phyloP scores from a whole-genome alignment of 306 rosid genomes.

The Sphenostylis stenocarpa region DNA sequence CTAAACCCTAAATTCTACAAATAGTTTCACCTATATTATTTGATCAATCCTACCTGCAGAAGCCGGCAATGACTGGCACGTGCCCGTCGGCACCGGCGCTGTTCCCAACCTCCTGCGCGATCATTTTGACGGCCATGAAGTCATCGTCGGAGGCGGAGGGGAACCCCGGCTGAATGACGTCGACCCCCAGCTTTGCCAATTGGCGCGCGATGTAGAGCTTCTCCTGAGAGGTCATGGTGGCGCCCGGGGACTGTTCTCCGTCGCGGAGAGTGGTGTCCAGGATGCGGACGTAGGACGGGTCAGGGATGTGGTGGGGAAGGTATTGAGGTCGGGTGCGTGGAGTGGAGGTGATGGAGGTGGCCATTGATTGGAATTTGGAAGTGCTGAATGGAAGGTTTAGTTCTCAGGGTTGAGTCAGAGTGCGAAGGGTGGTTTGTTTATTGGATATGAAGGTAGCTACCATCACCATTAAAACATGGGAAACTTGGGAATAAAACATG shows the following conservation, averaged over 20 bases:
- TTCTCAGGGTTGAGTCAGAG: neutral
- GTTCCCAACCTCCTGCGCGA: conserved; percentile 74
- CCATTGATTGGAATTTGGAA: neutral
- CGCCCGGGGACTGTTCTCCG: conserved; percentile 95
- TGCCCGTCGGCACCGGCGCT: conserved; percentile 49
- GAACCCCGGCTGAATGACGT: conserved; percentile 88
- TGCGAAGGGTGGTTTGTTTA: neutral
- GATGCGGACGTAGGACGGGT: conserved; percentile 69
- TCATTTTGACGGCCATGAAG: conserved; percentile 66
- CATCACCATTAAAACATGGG: too few relatives aligned
- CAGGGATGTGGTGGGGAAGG: conserved; percentile 67
- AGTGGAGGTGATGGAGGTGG: neutral
- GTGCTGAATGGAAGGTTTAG: neutral
- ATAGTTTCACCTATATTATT: too few relatives aligned
- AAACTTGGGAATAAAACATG: too few relatives aligned
- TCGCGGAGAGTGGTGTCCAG: conserved; percentile 95
- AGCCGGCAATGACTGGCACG: conserved; percentile 76
- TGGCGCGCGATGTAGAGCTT: conserved; percentile 72
- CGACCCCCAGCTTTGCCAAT: conserved; percentile 68
- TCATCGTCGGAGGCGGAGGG: conserved; percentile 73
- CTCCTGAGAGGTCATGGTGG: conserved; percentile 64
- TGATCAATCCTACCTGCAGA: conserved; percentile 52
- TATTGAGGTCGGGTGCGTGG: conserved; percentile 46
- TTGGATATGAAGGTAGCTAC: too few relatives aligned
- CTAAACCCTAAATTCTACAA: too few relatives aligned